Evolutionary conservation across 352 stramenopile species (phyloP).

Genomic region (Phytophthora sojae): DNA sequence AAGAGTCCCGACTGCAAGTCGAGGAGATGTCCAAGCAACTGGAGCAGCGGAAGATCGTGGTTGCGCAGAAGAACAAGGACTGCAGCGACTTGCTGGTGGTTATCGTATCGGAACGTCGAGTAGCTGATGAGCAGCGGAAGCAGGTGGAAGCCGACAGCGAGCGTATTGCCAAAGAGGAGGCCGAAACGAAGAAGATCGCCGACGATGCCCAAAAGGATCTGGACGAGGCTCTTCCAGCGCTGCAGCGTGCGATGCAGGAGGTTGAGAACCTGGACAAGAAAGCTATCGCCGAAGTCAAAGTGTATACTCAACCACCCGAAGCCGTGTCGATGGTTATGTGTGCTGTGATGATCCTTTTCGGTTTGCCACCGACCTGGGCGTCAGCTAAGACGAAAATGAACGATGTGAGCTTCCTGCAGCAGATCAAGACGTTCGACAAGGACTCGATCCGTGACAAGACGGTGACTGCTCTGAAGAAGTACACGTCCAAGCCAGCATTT

Average conservation of each 20-base stretch:
- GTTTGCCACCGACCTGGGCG: slow-evolving; percentile 92
- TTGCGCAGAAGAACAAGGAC: slow-evolving; percentile 94
- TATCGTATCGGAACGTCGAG: slow-evolving; percentile 94
- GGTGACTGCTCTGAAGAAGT: slow-evolving; percentile 95
- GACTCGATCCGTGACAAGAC: slow-evolving; percentile 95
- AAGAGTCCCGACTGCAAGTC: slow-evolving; percentile 84
- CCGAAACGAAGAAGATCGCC: slow-evolving; percentile 94
- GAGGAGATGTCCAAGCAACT: slow-evolving; percentile 90
- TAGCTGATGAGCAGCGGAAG: slow-evolving; percentile 94
- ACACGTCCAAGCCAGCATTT: slow-evolving; percentile 86
- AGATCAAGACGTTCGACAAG: slow-evolving; percentile 97
- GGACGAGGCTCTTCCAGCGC: slow-evolving; percentile 92
- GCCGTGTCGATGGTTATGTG: slow-evolving; percentile 94
- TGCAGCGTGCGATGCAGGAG: slow-evolving; percentile 94
- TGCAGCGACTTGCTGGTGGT: slow-evolving; percentile 95
- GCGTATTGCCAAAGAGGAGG: slow-evolving; percentile 91
- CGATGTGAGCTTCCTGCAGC: slow-evolving; percentile 93
- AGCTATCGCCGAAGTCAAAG: slow-evolving; percentile 95
- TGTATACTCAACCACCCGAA: slow-evolving; percentile 93
- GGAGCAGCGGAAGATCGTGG: slow-evolving; percentile 90
- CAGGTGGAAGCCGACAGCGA: slow-evolving; percentile 95
- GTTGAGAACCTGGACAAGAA: slow-evolving; percentile 97
- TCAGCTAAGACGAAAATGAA: slow-evolving; percentile 95
- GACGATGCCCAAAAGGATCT: slow-evolving; percentile 96
- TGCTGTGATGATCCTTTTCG: slow-evolving; percentile 97